Evolutionary conservation across 192 early-diverging fungal species (phyloP).

Genomic region (Rhizoclosmatium sp.): DNA sequence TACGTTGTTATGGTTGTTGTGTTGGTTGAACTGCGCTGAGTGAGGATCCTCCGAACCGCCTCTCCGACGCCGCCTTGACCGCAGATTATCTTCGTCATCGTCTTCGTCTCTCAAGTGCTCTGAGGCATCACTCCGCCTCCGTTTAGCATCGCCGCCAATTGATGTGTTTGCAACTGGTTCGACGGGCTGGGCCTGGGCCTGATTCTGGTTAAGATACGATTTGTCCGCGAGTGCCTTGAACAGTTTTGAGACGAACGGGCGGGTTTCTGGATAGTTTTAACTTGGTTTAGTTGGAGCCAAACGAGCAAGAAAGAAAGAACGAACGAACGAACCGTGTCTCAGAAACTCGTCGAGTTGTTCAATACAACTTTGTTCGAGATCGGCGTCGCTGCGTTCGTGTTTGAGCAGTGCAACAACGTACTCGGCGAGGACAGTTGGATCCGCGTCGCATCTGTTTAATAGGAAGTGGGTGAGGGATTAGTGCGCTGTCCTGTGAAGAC

Average conservation of each 20-base stretch:
- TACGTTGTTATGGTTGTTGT: too few species aligned
- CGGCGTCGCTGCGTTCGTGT: conserved; percentile 66
- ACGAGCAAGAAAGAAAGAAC: not conserved
- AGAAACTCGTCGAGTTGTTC: conserved; percentile 83
- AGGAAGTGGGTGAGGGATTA: not conserved
- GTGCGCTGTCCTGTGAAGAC: not conserved
- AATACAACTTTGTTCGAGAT: conserved; percentile 62
- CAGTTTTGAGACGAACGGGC: conserved; percentile 66
- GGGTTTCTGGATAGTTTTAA: conserved; percentile 62
- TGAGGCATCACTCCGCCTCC: not conserved
- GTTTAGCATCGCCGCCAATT: not conserved
- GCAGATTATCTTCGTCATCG: conserved; percentile 11
- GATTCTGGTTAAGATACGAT: conserved; percentile 46
- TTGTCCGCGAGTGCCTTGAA: conserved; percentile 60
- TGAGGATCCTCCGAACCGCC: not conserved
- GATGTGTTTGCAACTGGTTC: not conserved
- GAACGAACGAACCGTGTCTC: conserved; percentile 63
- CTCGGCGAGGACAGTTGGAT: conserved; percentile 78
- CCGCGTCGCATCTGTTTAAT: conserved; percentile 54
- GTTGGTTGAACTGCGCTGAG: too few species aligned
- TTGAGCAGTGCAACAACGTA: conserved; percentile 82
- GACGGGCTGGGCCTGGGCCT: not conserved
- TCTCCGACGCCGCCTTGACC: not conserved
- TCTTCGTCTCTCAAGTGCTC: conserved; percentile 8
- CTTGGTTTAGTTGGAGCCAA: too few species aligned